Conservation (phyloP, 2,329 filamentous ascomycete species). For the Trichophyton mentagrophytes region DNA sequence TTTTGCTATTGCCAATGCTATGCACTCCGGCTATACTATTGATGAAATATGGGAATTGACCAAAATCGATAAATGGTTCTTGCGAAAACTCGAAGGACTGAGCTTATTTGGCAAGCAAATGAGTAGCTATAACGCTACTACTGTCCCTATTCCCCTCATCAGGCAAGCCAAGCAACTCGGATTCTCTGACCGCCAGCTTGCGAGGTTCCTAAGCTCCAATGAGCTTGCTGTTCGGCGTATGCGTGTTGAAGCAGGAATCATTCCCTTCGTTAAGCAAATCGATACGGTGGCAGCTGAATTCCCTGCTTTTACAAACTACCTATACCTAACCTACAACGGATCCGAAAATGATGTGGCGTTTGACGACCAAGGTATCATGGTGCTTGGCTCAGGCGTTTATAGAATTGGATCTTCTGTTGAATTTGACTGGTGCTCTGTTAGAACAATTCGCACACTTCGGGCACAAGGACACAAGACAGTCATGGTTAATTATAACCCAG, state of each 20-base stretch:
- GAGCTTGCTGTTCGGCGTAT: constrained; percentile 77
- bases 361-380: constrained; percentile 86
- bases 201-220: constrained; percentile 88
- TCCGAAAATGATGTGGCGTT: constrained; percentile 73
- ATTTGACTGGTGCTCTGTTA: constrained; percentile 97
- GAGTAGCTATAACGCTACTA: constrained; percentile 55
- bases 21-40: constrained; percentile 84
- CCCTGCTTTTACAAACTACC: constrained; percentile 85
- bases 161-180: constrained; percentile 83
- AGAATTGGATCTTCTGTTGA: constrained; percentile 95
- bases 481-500: constrained; percentile 91
- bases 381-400: constrained; percentile 90
- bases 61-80: constrained; percentile 98
- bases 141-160: constrained; percentile 52
- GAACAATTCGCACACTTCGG: constrained; percentile 80
- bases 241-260: constrained; percentile 73
- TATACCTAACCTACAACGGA: constrained; percentile 93
- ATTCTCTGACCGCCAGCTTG: constrained; percentile 86
- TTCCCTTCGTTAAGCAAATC: constrained; percentile 91
- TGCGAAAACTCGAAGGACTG: constrained; percentile 78
- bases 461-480: constrained; percentile 80
- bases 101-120: constrained; percentile 79
- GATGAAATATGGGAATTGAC: constrained; percentile 98
- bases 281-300: constrained; percentile 97
- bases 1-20: constrained; percentile 95